A percentile compares a stretch with the other conserved stretches of the same genome.
phyloP scores from a whole-genome alignment of 2,329 filamentous ascomycete genomes.

The Hypoxylon sp. region DNA sequence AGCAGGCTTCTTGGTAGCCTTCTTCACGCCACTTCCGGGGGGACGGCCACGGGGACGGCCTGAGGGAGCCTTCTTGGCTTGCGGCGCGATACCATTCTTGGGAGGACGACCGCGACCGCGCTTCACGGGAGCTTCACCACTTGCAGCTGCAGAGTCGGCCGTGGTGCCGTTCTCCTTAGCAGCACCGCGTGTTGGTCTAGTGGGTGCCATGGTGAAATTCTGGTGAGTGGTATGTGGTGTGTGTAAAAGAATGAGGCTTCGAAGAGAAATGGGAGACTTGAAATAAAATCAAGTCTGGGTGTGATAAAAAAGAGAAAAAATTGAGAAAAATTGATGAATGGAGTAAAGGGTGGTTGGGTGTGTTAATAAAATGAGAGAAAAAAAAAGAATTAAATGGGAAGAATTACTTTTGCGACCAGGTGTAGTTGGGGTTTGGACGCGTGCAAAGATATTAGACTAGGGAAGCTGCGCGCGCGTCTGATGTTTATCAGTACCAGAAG shows the following conservation, averaged over 20 bases:
- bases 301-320: conserved; percentile 20
- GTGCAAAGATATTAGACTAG: conserved; percentile 28
- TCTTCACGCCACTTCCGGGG: conserved; percentile 57
- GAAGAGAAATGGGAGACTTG: conserved; percentile 20
- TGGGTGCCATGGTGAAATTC: conserved; percentile 47
- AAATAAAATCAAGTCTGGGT: conserved; percentile 18
- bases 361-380: conserved; percentile 18
- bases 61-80: conserved; percentile 56
- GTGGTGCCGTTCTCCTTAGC: conserved; percentile 48
- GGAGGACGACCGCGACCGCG: conserved; percentile 58
- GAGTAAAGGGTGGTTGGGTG: conserved; percentile 2
- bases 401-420: conserved; percentile 19
- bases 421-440: conserved; percentile 27
- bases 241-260: conserved; percentile 4
- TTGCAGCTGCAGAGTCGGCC: conserved; percentile 42
- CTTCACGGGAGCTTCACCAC: conserved; percentile 50
- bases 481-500: conserved; percentile 39
- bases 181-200: conserved; percentile 43
- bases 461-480: conserved; percentile 35
- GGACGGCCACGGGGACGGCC: conserved; percentile 66
- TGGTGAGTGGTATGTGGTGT: conserved; percentile 1
- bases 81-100: conserved; percentile 56
- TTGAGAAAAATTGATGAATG: conserved; percentile 10
- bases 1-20: conserved; percentile 46
- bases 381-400: conserved; percentile 30